Evolutionary conservation across 805 yeast species (phyloP).

Genomic region (Nadsonia fulvescens): DNA sequence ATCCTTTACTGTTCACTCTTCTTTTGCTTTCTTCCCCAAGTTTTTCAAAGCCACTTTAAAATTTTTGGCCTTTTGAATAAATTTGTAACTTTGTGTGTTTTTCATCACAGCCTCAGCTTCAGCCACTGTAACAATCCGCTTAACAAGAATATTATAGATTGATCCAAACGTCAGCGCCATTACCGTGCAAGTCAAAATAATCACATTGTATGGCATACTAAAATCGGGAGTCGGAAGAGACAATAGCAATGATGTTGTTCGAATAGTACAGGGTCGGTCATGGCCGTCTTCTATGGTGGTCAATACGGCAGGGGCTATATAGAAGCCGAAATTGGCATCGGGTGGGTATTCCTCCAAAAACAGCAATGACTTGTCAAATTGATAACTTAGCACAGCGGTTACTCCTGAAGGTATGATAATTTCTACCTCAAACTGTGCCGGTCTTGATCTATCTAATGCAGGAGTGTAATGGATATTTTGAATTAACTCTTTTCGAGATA

Average conservation of each 20-base stretch:
- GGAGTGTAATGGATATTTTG: conserved; percentile 47
- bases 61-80: too few species aligned
- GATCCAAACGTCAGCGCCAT: conserved; percentile 88
- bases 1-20: too few species aligned
- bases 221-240: conserved; percentile 94
- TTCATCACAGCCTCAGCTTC: conserved; percentile 24
- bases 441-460: conserved; percentile 62
- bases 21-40: too few species aligned
- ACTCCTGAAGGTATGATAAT: conserved; percentile 47
- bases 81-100: too few species aligned
- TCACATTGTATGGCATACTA: conserved; percentile 96
- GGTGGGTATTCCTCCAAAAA: conserved; percentile 93
- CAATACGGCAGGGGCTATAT: conserved; percentile 77
- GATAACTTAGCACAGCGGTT: conserved; percentile 44
- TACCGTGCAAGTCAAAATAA: conserved; percentile 80
- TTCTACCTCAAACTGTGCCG: conserved; percentile 63
- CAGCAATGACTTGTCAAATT: conserved; percentile 75
- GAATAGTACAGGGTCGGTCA: conserved; percentile 11
- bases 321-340: conserved; percentile 96
- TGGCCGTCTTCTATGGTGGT: conserved; percentile 26
- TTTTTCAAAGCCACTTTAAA: too few species aligned
- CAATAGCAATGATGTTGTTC: conserved; percentile 76
- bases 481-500: conserved; percentile 20
- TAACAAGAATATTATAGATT: conserved; percentile 57
- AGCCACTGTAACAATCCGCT: conserved; percentile 57